Evolutionary conservation across 768 basidiomycete genomes (phyloP).

Genomic region (Boletellus ananiceps): DNA sequence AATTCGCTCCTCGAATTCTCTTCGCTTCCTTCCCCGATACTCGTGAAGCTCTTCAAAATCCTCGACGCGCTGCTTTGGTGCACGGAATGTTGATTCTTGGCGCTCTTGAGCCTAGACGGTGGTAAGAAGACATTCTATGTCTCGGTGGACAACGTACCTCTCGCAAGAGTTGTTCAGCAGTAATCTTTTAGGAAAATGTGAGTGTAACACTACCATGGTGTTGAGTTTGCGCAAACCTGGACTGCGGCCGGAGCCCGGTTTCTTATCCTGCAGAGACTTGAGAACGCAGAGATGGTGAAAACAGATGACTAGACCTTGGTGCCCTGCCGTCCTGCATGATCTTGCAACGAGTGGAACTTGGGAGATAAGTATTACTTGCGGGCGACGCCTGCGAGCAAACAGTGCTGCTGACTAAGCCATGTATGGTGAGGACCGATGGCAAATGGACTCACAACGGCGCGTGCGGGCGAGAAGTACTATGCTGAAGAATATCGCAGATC

Average conservation of each 20-base stretch:
- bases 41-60: conserved; percentile 91
- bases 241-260: conserved; percentile 94
- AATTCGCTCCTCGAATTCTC: conserved; percentile 90
- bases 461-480: no score
- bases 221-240: conserved; percentile 50
- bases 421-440: no score
- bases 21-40: conserved; percentile 87
- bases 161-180: conserved; percentile 94
- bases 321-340: conserved; percentile 78
- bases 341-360: background rate
- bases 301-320: conserved; percentile 49
- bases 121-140: conserved; percentile 1
- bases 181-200: conserved; percentile 58
- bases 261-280: conserved; percentile 61
- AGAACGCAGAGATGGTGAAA: background rate
- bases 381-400: no score
- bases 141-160: conserved; percentile 50
- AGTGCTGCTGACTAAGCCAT: no score
- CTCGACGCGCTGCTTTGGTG: conserved; percentile 92
- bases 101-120: conserved; percentile 83
- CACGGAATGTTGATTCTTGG: conserved; percentile 87
- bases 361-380: no score
- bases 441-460: no score
- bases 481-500: no score
- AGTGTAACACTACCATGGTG: conserved; percentile 6